Percentiles rank a stretch among this genome's conserved stretches.
Evolutionary conservation across 805 yeast genomes (phyloP).

Genomic region (Candida cerambycidarum): DNA sequence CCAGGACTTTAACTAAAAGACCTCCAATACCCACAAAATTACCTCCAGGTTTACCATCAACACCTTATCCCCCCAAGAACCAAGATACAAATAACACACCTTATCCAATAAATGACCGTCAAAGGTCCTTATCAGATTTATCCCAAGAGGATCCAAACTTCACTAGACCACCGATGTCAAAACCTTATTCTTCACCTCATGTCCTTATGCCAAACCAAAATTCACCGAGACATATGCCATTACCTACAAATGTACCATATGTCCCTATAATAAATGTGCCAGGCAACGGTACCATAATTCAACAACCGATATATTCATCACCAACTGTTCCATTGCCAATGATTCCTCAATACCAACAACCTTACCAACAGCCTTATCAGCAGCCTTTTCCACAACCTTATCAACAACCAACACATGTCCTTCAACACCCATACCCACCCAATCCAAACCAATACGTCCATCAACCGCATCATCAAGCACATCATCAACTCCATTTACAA

Average conservation of each 20-base stretch:
- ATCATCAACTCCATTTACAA: not conserved
- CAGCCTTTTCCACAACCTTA: constrained; percentile 7
- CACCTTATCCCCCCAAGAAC: constrained; percentile 15
- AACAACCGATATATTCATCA: not conserved
- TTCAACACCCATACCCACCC: no score
- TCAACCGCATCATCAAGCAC: constrained; percentile 3
- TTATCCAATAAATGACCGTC: constrained; percentile 11
- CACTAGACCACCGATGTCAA: constrained; percentile 1
- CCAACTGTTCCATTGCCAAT: not conserved
- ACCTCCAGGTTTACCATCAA: constrained; percentile 16
- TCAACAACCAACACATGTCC: constrained; percentile 7
- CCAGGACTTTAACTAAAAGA: not conserved
- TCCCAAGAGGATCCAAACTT: not conserved
- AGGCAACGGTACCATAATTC: not conserved
- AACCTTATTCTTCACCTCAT: constrained; percentile 6
- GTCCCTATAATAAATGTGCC: not conserved
- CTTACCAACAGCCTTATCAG: constrained; percentile 8
- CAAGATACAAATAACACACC: constrained; percentile 12
- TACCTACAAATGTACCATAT: not conserved
- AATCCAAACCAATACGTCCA: not conserved
- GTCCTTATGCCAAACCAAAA: not conserved
- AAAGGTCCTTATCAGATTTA: not conserved
- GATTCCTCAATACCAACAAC: constrained; percentile 2
- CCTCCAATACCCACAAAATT: constrained; percentile 17
- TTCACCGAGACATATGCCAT: not conserved